Evolutionary conservation across 331 rosid species (phyloP).

Genomic region (Malus hybrid): DNA sequence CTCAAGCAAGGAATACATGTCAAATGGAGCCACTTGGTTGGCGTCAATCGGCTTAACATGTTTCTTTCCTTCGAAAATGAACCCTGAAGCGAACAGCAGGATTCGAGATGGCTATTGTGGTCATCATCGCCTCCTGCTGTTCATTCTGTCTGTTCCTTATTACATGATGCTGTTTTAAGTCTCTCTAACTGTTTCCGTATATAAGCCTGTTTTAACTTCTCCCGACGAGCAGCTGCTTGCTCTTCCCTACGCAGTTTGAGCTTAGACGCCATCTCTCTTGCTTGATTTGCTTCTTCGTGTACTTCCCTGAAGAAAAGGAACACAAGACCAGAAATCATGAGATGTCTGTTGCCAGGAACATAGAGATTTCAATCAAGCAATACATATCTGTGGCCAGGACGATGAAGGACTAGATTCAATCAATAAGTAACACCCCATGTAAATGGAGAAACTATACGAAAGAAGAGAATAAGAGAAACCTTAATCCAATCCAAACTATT

Average conservation of each 20-base stretch:
- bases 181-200: conserved; percentile 76
- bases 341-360: not conserved
- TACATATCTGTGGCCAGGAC: not conserved
- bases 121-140: not conserved
- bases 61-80: not conserved
- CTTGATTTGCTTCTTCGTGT: conserved; percentile 85
- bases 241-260: conserved; percentile 69
- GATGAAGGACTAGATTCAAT: not conserved
- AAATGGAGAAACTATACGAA: not conserved
- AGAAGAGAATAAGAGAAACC: not conserved
- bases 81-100: not conserved
- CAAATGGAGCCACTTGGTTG: not conserved
- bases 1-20: too few relatives aligned
- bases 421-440: not conserved
- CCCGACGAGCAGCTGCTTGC: conserved; percentile 70
- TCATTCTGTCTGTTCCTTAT: conserved; percentile 10
- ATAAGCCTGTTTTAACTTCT: conserved; percentile 83
- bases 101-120: not conserved
- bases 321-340: not conserved
- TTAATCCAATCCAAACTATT: not conserved
- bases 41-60: not conserved
- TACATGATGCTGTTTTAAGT: conserved; percentile 51
- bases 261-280: conserved; percentile 75
- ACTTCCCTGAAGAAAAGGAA: conserved; percentile 57
- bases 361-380: not conserved